A percentile compares a stretch with the other conserved stretches of the same genome.
Evolutionary conservation across 805 yeast species (phyloP).

Genomic region (Hermanozyma aechmeae): DNA sequence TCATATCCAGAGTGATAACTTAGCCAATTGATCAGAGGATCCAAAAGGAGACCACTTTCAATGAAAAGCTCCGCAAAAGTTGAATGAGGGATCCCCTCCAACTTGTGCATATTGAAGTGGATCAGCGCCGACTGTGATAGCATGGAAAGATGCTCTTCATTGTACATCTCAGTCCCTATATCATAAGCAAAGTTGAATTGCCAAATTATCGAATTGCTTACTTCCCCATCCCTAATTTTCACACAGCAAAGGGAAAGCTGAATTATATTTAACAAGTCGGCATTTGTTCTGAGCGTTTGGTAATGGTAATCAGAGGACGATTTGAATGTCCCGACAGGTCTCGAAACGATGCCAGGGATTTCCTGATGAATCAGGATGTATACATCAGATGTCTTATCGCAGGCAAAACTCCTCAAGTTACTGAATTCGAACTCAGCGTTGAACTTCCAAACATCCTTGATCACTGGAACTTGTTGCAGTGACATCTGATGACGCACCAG

Average conservation of each 20-base stretch:
- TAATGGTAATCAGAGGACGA: slow-evolving; percentile 90
- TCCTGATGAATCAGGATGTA: slow-evolving; percentile 75
- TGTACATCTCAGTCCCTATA: slow-evolving; percentile 70
- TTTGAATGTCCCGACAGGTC: slow-evolving; percentile 91
- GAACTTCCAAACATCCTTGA: slow-evolving; percentile 67
- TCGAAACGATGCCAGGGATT: slow-evolving; percentile 90
- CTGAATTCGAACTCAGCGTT: slow-evolving; percentile 62
- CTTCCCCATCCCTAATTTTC: slow-evolving; percentile 25
- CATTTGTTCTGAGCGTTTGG: slow-evolving; percentile 87
- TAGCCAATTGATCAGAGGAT: slow-evolving; percentile 70
- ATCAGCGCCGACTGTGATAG: slow-evolving; percentile 70
- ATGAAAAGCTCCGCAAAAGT: slow-evolving; percentile 79
- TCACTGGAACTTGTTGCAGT: slow-evolving; percentile 39
- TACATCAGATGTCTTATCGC: slow-evolving; percentile 36
- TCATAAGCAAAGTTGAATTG: slow-evolving; percentile 89
- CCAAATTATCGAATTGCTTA: slow-evolving; percentile 78
- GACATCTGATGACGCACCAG: too few relatives aligned
- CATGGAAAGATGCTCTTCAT: slow-evolving; percentile 75
- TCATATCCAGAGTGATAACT: slow-evolving; percentile 94
- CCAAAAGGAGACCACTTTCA: slow-evolving; percentile 77
- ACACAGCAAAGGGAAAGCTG: slow-evolving; percentile 50
- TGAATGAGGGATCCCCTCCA: slow-evolving; percentile 67
- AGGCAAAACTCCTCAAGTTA: slow-evolving; percentile 48
- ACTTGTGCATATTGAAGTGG: slow-evolving; percentile 66
- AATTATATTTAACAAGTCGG: slow-evolving; percentile 76